Base-by-base conservation (phyloP, 2,329 filamentous ascomycete genomes). In the Penicillium sp. region DNA sequence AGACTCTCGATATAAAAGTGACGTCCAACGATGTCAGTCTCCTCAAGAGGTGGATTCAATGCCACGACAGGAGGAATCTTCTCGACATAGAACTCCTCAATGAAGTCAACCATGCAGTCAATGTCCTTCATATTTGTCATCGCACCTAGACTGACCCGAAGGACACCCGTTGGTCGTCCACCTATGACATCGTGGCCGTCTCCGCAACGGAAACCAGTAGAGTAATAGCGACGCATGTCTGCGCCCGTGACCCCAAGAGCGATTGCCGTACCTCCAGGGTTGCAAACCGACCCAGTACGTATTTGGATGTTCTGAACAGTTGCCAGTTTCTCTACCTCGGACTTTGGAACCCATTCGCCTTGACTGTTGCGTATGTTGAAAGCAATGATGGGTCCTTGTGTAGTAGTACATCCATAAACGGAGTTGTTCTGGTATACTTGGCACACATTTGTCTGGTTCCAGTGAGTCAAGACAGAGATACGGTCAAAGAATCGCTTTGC, bases 201-300 rank as follows among this genome's bases (percentile, higher is more conserved):
- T 6, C 92, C 93, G 74, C 95, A 99, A 41, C 91, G 86, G 71
- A 92, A 87, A 0, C 95, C 95, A 2, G 89, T 86, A 0, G 90
- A 91, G 69, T 95, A 96, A 72, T 96, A 96, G 59, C 84, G 84
- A 67, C 83, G 88, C 83, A 97, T 88, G 71, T 98, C 92, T 85
- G 88, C 90, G 0, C 91, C 87, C 49, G 88, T 84, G 54, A 97
- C 82, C 1, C 81, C 80, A n/a, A 98, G 82, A 20, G 87, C 86
- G 1, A 83, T 82, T 14, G 92, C 89, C 59, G 96, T 85, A 1
- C 92, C 92, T 10, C 93, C 95, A 1, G 95, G 94, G 68, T 96
- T 97, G 77, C 95, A 99, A 1, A 97, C 81, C 0, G 92, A 90
- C 5, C 95, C 95, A 0, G 92, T 96, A 39, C 95, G 86, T 17